Conservation (phyloP, 169 alveolate genomes). For the Theileria orientalis region DNA sequence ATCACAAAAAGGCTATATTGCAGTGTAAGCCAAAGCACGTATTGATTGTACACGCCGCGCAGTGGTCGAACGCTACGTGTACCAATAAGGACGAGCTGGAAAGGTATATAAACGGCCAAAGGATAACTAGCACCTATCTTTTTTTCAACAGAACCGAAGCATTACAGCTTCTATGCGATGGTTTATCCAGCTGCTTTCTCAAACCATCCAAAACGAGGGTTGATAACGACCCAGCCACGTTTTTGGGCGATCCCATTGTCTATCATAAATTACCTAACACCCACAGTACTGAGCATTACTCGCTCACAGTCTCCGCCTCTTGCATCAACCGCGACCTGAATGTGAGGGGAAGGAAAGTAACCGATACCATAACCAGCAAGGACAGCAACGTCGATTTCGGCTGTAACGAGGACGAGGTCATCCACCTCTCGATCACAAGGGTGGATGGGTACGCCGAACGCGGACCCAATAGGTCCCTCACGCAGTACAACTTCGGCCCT, state of each 20-base stretch:
- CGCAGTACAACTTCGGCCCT: slow-evolving; percentile 2
- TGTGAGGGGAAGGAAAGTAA: slow-evolving; percentile 29
- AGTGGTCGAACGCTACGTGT: slow-evolving; percentile 20
- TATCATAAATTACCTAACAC: background rate
- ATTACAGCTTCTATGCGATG: slow-evolving; percentile 28
- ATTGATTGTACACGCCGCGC: slow-evolving; percentile 22
- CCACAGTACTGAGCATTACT: slow-evolving; percentile 18
- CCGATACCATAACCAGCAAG: slow-evolving; percentile 28
- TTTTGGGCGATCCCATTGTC: slow-evolving; percentile 46
- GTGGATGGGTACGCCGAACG: slow-evolving; percentile 26
- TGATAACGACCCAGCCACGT: slow-evolving; percentile 5
- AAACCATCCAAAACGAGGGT: slow-evolving; percentile 34
- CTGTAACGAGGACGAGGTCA: slow-evolving; percentile 54
- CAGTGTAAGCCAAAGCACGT: slow-evolving; percentile 29
- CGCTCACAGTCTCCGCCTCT: slow-evolving; percentile 17
- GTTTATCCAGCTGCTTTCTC: slow-evolving; percentile 49
- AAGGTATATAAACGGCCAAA: background rate
- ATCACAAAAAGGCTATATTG: background rate
- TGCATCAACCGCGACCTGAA: slow-evolving; percentile 18
- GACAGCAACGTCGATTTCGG: slow-evolving; percentile 34
- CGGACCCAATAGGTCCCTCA: background rate
- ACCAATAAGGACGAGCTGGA: too few species aligned
- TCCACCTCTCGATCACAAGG: slow-evolving; percentile 42
- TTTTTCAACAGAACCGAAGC: slow-evolving; percentile 41
- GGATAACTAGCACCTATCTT: background rate